Evolutionary conservation across 176 grass and related monocot genomes (phyloP), one percentile per base, ranked within the genome.

Genomic region (Urochloa ruziziensis): DNA sequence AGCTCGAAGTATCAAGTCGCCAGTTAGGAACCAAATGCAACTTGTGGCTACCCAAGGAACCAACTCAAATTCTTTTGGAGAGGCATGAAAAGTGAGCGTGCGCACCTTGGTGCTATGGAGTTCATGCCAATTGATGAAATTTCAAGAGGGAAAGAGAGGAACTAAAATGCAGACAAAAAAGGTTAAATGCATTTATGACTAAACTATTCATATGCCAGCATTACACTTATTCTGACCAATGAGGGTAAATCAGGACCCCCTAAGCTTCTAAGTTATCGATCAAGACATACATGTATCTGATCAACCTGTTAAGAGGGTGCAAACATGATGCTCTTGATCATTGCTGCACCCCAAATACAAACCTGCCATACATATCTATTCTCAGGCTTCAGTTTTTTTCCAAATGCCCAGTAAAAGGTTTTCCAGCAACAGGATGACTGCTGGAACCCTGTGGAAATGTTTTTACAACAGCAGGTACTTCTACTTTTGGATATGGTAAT

Each of bases 361-460:
- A 86, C 78, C 65, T 66, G 19, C 29, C 27, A 80, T 8, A 78
- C 54, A 70, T 88, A 89, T 49, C 71, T 70, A 67, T 87, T 86
- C 70, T 89, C 90, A 79, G 54, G 79, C 76, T 80, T 88, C 48
- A 62, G 85, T 80, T 87, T 87, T 88, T 93, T 37, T 98, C 86
- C 44, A 85, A 76, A 88, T 88, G 82, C 47, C 66, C 89, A 78
- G 35, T 58, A 16, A 70, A 68, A 57, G 84, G 47, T 73, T 79
- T 87, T 73, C 62, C 83, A 89, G 84, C 66, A 73, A 68, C 23
- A 54, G 86, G 85, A 60, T 84, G 83, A 83, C 82, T 93, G 79
- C 79, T 90, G 62, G 88, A 90, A 94, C 83, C 88, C 64, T 88
- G 74, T 4, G 70, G 58, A 58, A 83, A 81, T 81, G 86, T 67